These are phyloP conservation scores for Peziza echinospora DNA, from an alignment of 495 filamentous ascomycete species.

Conservation along the genomic window DNA sequence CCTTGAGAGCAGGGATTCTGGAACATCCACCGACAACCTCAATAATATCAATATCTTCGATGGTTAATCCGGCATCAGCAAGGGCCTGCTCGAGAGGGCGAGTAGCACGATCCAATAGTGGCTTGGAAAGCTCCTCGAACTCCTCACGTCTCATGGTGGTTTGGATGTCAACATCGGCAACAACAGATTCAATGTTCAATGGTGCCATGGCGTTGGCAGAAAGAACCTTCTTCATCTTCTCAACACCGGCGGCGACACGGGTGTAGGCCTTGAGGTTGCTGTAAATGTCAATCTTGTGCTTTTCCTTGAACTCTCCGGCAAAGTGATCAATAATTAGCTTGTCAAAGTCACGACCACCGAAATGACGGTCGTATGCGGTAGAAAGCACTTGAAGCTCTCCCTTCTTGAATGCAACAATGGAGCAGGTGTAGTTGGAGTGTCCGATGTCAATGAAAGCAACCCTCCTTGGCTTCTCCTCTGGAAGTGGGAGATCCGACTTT, in stretches of 20 bases:
- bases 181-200: constrained; percentile 93
- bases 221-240: constrained; percentile 98
- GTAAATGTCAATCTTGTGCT: constrained; percentile 77
- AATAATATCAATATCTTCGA: constrained; percentile 80
- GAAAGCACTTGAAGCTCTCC: constrained; percentile 86
- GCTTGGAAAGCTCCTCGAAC: constrained; percentile 72
- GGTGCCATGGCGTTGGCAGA: constrained; percentile 87
- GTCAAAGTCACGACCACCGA: constrained; percentile 95
- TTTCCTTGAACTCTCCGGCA: constrained; percentile 79
- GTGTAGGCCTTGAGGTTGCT: constrained; percentile 72
- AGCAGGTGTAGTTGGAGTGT: constrained; percentile 83
- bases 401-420: constrained; percentile 91
- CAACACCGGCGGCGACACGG: constrained; percentile 65
- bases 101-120: constrained; percentile 53
- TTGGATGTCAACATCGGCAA: constrained; percentile 89
- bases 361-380: constrained; percentile 86
- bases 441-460: constrained; percentile 92
- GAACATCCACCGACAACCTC: constrained; percentile 92
- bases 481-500: constrained; percentile 69
- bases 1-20: constrained; percentile 84
- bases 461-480: constrained; percentile 80
- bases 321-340: constrained; percentile 85
- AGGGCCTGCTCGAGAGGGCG: constrained; percentile 72
- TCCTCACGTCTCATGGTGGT: constrained; percentile 83
- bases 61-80: constrained; percentile 66